A percentile compares a stretch with the other conserved stretches of the same genome.
Evolutionary conservation across 1,284 basidiomycete genomes (phyloP).

Genomic region (Puccinia polysora): DNA sequence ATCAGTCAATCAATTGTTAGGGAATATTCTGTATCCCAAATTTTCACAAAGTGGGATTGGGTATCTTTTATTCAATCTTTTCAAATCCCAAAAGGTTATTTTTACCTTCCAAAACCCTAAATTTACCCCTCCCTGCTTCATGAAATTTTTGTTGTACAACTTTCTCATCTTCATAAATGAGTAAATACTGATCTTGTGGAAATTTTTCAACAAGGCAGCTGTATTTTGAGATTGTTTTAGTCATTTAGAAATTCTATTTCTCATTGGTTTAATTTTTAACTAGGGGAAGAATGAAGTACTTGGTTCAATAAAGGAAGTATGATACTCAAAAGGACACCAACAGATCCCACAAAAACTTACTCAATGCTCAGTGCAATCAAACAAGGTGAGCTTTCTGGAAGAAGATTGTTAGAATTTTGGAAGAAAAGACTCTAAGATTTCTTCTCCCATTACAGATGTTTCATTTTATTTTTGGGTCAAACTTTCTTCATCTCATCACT

Average conservation of each 20-base stretch:
- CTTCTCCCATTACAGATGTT: too few species aligned
- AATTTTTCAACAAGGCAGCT: conserved; percentile 93
- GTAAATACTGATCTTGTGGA: conserved; percentile 99
- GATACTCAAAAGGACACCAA: neutral
- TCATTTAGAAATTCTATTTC: conserved; percentile 89
- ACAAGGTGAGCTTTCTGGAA: conserved; percentile 56
- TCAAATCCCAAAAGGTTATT: too few species aligned
- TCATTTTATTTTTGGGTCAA: too few species aligned
- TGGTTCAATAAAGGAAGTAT: too few species aligned
- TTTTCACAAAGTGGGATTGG: too few species aligned
- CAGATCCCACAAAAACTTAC: conserved; percentile 2
- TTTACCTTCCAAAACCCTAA: too few species aligned
- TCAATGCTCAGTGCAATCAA: conserved; percentile 34
- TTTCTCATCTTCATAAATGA: conserved; percentile 87
- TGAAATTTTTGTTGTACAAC: conserved; percentile 86
- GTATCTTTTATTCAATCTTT: too few species aligned
- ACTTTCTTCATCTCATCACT: too few species aligned
- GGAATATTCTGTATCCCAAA: too few species aligned
- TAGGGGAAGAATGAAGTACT: conserved; percentile 50
- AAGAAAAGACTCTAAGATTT: too few species aligned
- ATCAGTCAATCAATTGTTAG: too few species aligned
- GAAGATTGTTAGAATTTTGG: too few species aligned
- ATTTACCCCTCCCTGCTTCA: conserved; percentile 92
- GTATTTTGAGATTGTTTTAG: conserved; percentile 98
- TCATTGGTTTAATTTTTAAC: conserved; percentile 98